Conservation (phyloP, 106 monocot genomes). For the Hemerocallis citrina region DNA sequence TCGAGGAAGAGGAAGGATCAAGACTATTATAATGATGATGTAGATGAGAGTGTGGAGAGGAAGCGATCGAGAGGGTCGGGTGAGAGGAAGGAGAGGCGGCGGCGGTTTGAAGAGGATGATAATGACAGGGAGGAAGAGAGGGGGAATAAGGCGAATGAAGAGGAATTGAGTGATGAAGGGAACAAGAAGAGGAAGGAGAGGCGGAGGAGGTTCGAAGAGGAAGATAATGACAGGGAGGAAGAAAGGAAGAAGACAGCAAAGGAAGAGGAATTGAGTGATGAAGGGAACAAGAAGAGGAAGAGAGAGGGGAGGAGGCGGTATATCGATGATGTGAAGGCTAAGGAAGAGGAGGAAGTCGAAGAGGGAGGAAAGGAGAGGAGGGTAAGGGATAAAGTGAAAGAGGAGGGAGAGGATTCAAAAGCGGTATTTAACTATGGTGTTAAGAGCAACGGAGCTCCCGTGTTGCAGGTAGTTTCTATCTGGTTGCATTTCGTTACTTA, state of each 20-base stretch:
- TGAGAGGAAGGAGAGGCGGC: too few relatives aligned
- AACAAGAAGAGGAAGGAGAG: too few relatives aligned
- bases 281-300: background rate
- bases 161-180: too few relatives aligned
- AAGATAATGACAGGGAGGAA: conserved; percentile 15
- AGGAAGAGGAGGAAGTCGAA: conserved; percentile 6
- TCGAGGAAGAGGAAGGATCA: conserved; percentile 65
- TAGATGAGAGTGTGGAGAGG: conserved; percentile 11
- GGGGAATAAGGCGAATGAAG: too few relatives aligned
- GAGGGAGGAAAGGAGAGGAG: conserved; percentile 21
- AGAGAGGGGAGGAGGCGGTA: background rate
- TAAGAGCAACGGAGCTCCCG: conserved; percentile 11
- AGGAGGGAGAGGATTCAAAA: background rate
- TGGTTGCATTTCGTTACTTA: background rate
- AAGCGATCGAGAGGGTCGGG: conserved; percentile 40
- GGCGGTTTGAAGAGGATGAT: too few relatives aligned
- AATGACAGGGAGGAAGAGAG: too few relatives aligned
- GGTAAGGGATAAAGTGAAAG: conserved; percentile 17
- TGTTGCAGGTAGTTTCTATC: conserved; percentile 31
- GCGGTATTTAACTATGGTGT: conserved; percentile 13
- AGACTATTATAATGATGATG: conserved; percentile 16
- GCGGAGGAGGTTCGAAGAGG: conserved; percentile 14
- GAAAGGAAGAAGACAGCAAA: conserved; percentile 12
- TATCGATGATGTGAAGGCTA: too few relatives aligned
- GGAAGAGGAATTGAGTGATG: conserved; percentile 16